Conservation (phyloP, 2,329 filamentous ascomycete species). For the Aureobasidium lini region DNA sequence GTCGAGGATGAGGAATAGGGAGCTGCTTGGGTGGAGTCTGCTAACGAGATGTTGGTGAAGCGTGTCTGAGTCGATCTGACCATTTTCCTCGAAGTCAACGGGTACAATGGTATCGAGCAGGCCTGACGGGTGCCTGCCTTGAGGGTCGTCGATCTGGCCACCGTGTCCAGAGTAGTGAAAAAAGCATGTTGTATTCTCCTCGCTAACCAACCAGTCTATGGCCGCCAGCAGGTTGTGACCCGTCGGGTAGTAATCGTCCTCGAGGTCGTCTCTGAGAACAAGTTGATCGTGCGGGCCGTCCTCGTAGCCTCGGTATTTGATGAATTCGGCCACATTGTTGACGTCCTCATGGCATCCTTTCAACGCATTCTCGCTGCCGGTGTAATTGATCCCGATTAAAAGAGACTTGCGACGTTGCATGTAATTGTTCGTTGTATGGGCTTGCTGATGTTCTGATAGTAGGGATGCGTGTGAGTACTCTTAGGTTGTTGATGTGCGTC, state of each 20-base stretch:
- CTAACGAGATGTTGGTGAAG: constrained; percentile 48
- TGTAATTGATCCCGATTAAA: constrained; percentile 49
- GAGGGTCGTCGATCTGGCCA: constrained; percentile 43
- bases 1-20: constrained; percentile 52
- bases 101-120: constrained; percentile 12
- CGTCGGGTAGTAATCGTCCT: constrained; percentile 28
- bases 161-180: constrained; percentile 55
- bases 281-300: constrained; percentile 36
- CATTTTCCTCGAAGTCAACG: constrained; percentile 26
- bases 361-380: constrained; percentile 36
- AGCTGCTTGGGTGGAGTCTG: constrained; percentile 42
- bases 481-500: background rate
- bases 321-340: constrained; percentile 42
- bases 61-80: constrained; percentile 47
- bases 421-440: background rate
- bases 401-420: constrained; percentile 37
- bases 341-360: constrained; percentile 44
- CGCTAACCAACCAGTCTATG: constrained; percentile 51
- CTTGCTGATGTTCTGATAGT: background rate
- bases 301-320: constrained; percentile 37
- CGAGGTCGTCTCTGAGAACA: constrained; percentile 35
- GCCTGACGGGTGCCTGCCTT: constrained; percentile 24
- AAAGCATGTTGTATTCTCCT: constrained; percentile 47
- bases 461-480: background rate
- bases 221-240: constrained; percentile 38